Conservation (phyloP, 164 flowering plant species). For the Litsea cubeba region DNA sequence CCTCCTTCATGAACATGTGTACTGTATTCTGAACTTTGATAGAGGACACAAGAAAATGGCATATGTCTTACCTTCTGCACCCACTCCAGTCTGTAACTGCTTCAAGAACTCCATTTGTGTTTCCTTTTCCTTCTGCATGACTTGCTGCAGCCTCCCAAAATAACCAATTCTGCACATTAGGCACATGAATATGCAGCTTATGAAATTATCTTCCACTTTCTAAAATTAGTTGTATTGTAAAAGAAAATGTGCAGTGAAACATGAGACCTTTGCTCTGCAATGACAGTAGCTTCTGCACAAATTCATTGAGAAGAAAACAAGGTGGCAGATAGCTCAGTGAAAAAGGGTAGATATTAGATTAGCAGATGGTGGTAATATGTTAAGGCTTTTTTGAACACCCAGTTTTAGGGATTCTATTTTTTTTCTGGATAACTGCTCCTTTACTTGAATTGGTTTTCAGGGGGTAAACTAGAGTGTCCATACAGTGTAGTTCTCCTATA, state of each 20-base stretch:
- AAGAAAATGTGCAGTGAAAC: neutral
- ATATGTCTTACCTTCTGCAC: conserved; percentile 21
- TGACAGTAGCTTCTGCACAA: too few relatives aligned
- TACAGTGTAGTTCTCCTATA: too few relatives aligned
- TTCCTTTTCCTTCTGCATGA: conserved; percentile 66
- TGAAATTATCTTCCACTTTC: neutral
- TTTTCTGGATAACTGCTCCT: too few relatives aligned
- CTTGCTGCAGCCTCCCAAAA: conserved; percentile 61
- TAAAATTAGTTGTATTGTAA: neutral
- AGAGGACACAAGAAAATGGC: neutral
- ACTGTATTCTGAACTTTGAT: neutral
- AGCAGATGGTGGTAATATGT: too few relatives aligned
- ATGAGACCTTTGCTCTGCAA: neutral
- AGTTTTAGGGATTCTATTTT: too few relatives aligned
- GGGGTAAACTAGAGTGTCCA: too few relatives aligned
- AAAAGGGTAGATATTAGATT: too few relatives aligned
- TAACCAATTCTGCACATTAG: conserved; percentile 41
- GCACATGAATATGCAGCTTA: conserved; percentile 2
- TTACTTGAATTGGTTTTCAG: too few relatives aligned
- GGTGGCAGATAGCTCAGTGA: neutral
- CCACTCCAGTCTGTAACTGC: conserved; percentile 27
- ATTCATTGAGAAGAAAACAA: neutral
- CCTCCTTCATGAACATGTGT: neutral
- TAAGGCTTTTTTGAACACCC: too few relatives aligned
- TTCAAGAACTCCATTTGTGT: conserved; percentile 41